These are phyloP conservation scores for Citrus reticulata DNA, from an alignment of 345 rosid species.

Conservation along the genomic window DNA sequence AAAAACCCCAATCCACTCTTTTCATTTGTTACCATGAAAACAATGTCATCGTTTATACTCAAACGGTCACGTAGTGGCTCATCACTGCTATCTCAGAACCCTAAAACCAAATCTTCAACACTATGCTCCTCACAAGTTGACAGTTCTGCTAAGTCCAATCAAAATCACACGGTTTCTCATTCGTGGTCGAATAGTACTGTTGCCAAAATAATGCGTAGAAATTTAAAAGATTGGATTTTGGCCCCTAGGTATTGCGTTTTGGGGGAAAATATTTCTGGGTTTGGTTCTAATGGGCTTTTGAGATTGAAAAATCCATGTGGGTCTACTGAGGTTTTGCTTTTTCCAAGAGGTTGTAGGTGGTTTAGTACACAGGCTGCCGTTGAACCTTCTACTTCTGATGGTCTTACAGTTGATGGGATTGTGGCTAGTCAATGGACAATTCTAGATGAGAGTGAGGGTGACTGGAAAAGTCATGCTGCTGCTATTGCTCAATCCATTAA, in stretches of 20 bases:
- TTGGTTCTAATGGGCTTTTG: neutral
- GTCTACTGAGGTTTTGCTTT: constrained; percentile 1
- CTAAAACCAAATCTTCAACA: constrained; percentile 1
- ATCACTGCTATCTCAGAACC: neutral
- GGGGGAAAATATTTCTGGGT: constrained; percentile 11
- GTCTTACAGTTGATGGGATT: constrained; percentile 77
- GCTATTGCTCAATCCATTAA: constrained; percentile 86
- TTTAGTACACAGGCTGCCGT: constrained; percentile 47
- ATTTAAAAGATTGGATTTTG: constrained; percentile 17
- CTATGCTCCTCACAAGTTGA: constrained; percentile 1
- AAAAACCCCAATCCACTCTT: neutral
- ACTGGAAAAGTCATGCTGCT: constrained; percentile 95
- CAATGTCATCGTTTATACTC: constrained; percentile 30
- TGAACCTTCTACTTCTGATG: constrained; percentile 64
- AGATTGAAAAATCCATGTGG: neutral
- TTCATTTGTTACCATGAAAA: neutral
- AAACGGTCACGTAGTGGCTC: constrained; percentile 24
- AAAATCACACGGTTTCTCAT: constrained; percentile 4
- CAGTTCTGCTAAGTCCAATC: constrained; percentile 7
- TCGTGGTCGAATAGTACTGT: constrained; percentile 13
- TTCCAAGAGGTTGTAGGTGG: constrained; percentile 21
- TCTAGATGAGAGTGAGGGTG: constrained; percentile 69
- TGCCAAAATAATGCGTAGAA: constrained; percentile 5
- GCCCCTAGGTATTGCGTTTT: constrained; percentile 11
- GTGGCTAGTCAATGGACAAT: constrained; percentile 72